phyloP scores from a whole-genome alignment of 495 filamentous ascomycete species.

The Pyronema omphalodes region DNA sequence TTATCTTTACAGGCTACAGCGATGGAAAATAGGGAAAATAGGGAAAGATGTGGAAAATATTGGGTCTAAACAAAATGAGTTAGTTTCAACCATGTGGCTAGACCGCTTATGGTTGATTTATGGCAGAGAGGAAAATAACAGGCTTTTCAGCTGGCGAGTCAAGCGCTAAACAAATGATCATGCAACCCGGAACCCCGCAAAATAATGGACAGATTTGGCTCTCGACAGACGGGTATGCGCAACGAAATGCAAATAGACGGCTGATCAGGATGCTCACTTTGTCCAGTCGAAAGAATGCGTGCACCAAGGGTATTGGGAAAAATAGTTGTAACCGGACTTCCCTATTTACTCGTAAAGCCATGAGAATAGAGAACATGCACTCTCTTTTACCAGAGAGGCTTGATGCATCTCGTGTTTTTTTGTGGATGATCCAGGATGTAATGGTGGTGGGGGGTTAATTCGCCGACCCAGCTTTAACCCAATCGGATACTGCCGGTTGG shows the following conservation, averaged over 20 bases:
- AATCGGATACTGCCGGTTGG: background rate
- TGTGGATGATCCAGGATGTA: background rate
- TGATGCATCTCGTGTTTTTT: background rate
- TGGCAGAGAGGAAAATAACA: background rate
- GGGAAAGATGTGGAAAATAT: background rate
- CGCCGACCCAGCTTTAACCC: background rate
- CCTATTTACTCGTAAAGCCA: background rate
- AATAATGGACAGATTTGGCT: background rate
- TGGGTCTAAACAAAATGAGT: background rate
- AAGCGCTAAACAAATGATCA: background rate
- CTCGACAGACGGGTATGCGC: background rate
- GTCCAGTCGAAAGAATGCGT: background rate
- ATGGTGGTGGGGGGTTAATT: background rate
- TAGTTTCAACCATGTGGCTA: background rate
- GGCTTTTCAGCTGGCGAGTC: background rate
- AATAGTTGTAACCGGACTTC: background rate
- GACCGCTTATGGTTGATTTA: background rate
- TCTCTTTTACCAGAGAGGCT: too few relatives aligned
- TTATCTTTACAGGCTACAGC: too few relatives aligned
- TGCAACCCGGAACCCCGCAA: background rate
- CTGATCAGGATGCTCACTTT: background rate
- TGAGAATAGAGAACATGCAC: too few relatives aligned
- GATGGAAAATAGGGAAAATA: too few relatives aligned
- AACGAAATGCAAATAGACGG: background rate
- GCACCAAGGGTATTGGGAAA: background rate